Base-by-base conservation (phyloP, 2,329 filamentous ascomycete species). In the Diaporthe sp. region DNA sequence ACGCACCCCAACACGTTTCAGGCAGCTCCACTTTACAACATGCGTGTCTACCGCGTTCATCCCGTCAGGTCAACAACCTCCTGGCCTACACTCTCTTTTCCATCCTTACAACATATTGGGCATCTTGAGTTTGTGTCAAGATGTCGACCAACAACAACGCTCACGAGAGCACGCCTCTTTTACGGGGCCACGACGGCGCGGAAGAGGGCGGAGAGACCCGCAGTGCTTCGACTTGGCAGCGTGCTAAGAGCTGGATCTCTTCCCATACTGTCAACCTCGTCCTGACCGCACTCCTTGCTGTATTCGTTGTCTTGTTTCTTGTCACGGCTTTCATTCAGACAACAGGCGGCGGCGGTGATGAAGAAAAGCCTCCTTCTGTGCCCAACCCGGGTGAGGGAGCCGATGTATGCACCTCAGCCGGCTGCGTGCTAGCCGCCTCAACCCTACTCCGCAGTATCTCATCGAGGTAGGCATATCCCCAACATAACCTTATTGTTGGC, bases 401-500 rank as follows among this genome's bases (percentile, higher is more conserved):
- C 25, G 54, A 76, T 30, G 66, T 76, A 50, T 76, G 75, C 68
- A 74, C 75, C 28, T 58, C 72, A n/a, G 72, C 75, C 35, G 72
- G 69, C 15, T 76, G 75, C 33, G 75, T 76, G n/a, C 75, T 76
- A 15, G 75, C 75, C 25, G 61, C 75, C n/a, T 61, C 75, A 10
- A 76, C 75, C 0, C 72, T 76, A 5, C 72, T 76, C 50, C 75
- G 75, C 68, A 76, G 75, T 35, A 74, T 76, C 68, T 76, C 75
- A 7, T 66, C 75, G 7, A 74, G 72, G 75, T 76, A 47, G 9
- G 64, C 64, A 25, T 13, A 38, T 58, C 4, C 17, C 42, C 30
- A 12, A 10, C 17, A 2, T n/a, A n/a, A n/a, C 4, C 15, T 7
- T 9, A 13, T 33, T 10, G 6, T 64, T 35, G 5, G 0, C 13